These are phyloP conservation scores for Stereum hirsutum DNA, from an alignment of 1,284 basidiomycete species.

Conservation along the genomic window DNA sequence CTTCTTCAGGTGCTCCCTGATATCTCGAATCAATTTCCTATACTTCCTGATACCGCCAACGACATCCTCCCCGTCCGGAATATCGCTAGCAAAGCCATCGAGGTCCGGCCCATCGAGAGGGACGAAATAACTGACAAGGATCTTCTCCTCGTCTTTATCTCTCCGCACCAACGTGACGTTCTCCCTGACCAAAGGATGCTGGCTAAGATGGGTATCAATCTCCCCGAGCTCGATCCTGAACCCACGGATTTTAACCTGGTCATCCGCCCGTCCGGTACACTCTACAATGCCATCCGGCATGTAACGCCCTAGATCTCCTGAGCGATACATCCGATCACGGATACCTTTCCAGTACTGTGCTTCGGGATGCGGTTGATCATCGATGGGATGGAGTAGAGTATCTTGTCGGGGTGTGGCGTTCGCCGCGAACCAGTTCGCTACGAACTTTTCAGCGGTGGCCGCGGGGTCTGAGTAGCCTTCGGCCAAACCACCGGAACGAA, in stretches of 20 bases:
- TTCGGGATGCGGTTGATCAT: slow-evolving; percentile 57
- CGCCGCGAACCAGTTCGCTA: slow-evolving; percentile 83
- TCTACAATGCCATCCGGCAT: slow-evolving; percentile 91
- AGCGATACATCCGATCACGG: slow-evolving; percentile 96
- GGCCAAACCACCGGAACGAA: slow-evolving; percentile 91
- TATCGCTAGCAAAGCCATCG: slow-evolving; percentile 69
- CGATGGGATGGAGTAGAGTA: slow-evolving; percentile 54
- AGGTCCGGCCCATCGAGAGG: slow-evolving; percentile 70
- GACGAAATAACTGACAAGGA: slow-evolving; percentile 98
- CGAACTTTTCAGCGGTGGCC: slow-evolving; percentile 87
- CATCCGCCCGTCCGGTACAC: slow-evolving; percentile 95
- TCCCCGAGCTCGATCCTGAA: slow-evolving; percentile 99
- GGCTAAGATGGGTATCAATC: slow-evolving; percentile 94
- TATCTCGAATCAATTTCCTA: slow-evolving; percentile 84
- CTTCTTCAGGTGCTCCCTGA: slow-evolving; percentile 94
- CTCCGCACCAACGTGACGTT: slow-evolving; percentile 95
- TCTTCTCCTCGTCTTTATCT: slow-evolving; percentile 99
- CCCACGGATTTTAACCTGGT: slow-evolving; percentile 99
- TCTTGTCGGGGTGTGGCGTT: slow-evolving; percentile 49
- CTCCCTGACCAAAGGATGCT: slow-evolving; percentile 90
- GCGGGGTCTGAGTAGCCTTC: slow-evolving; percentile 90
- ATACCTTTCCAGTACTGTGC: slow-evolving; percentile 92
- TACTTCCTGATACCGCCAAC: slow-evolving; percentile 76
- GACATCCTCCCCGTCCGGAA: slow-evolving; percentile 55
- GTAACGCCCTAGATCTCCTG: slow-evolving; percentile 95